phyloP scores from a whole-genome alignment of 306 rosid genomes.

The Corylus avellana region DNA sequence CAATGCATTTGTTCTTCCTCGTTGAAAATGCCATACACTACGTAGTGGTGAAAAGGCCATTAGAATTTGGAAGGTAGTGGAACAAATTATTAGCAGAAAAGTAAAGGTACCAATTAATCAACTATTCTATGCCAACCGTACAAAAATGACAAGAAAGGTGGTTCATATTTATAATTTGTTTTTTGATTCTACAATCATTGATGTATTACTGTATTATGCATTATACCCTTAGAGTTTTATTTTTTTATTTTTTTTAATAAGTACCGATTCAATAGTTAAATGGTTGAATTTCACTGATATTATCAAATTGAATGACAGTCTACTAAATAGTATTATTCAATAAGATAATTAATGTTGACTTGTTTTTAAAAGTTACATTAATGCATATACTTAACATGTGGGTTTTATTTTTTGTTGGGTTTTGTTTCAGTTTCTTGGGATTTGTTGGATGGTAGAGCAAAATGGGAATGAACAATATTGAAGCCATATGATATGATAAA shows the following conservation, averaged over 20 bases:
- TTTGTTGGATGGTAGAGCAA: conserved; percentile 40
- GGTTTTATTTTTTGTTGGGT: not conserved
- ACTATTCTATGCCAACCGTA: not conserved
- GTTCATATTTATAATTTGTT: not conserved
- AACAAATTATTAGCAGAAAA: not conserved
- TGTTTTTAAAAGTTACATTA: not conserved
- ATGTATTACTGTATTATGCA: not conserved
- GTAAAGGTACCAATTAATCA: not conserved
- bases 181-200: not conserved
- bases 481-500: not conserved
- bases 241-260: too few relatives aligned
- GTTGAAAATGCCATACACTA: not conserved
- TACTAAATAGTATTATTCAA: too few relatives aligned
- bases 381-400: not conserved
- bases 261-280: too few relatives aligned
- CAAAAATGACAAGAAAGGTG: not conserved
- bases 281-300: too few relatives aligned
- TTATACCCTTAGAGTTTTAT: not conserved
- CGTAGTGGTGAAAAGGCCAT: not conserved
- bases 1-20: too few relatives aligned
- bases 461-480: not conserved
- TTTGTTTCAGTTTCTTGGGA: conserved; percentile 57
- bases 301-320: too few relatives aligned
- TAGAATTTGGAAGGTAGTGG: not conserved
- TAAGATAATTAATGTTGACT: not conserved